Evolutionary conservation across 495 filamentous ascomycete species (phyloP).

Genomic region (Hapsidospora chrysogenum): DNA sequence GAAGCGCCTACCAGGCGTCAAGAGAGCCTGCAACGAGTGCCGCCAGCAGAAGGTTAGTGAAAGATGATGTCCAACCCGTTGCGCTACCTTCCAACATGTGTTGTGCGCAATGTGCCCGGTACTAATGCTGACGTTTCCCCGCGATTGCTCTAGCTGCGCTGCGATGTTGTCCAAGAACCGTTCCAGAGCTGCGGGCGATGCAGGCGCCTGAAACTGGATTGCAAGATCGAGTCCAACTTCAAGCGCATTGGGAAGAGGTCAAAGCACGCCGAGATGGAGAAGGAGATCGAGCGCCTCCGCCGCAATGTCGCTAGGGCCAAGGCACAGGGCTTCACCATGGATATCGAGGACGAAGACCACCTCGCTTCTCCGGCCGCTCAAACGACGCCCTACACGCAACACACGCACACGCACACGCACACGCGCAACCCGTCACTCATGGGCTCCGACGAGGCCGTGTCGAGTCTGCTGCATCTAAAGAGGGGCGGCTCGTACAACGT

Average conservation of each 20-base stretch:
- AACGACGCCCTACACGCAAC: slow-evolving; percentile 15
- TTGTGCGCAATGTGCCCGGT: too few relatives aligned
- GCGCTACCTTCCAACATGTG: slow-evolving; percentile 4
- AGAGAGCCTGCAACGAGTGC: slow-evolving; percentile 89
- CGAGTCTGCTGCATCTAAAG: slow-evolving; percentile 62
- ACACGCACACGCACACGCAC: slow-evolving; percentile 38
- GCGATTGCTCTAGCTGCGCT: slow-evolving; percentile 52
- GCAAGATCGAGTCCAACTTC: slow-evolving; percentile 89
- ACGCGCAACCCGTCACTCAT: slow-evolving; percentile 42
- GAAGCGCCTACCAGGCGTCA: slow-evolving; percentile 56
- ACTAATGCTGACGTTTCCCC: slow-evolving; percentile 1
- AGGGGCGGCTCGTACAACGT: slow-evolving; percentile 35
- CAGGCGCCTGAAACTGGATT: slow-evolving; percentile 67
- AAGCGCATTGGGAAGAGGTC: slow-evolving; percentile 83
- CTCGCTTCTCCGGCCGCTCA: slow-evolving; percentile 39
- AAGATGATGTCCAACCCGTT: slow-evolving; percentile 5
- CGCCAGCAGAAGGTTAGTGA: slow-evolving; percentile 82
- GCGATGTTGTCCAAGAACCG: slow-evolving; percentile 78
- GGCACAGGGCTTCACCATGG: slow-evolving; percentile 28
- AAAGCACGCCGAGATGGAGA: slow-evolving; percentile 87
- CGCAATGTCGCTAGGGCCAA: slow-evolving; percentile 29
- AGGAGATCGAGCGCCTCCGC: slow-evolving; percentile 47
- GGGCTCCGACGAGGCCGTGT: slow-evolving; percentile 73
- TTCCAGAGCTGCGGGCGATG: slow-evolving; percentile 71
- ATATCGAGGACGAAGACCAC: slow-evolving; percentile 34